Evolutionary conservation across 306 rosid genomes (phyloP), one percentile per base, ranked within the genome.

Genomic region (Lithocarpus polystachyus): DNA sequence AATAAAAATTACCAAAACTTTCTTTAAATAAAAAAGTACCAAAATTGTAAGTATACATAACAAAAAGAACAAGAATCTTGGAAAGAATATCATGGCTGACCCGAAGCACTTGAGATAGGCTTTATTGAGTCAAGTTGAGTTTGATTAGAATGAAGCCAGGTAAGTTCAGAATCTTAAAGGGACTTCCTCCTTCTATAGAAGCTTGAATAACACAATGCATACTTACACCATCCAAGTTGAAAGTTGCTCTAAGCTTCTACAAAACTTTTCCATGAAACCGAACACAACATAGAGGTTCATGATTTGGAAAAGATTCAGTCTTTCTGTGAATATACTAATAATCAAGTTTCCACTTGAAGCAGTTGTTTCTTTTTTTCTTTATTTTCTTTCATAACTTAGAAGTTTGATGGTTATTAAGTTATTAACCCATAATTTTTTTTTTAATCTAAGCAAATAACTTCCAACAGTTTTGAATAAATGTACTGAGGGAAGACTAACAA

Each of bases 91-190:
- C 53, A 73, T 74, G 68, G 60, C 52, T 53, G 45, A 6, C 71
- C 68, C 14, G 5, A 20, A 56, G 56, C 43, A 78, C 54, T 1
- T 26, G 64, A 24, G 45, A 60, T 75, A 69, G 77, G 43, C 48
- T 62, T 26, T 29, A 55, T 65, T 53, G 23, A 68, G 40, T 69
- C 76, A 56, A 73, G 59, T 72, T 75, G 59, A 62, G 52, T 79
- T 62, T 17, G 22, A 79, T 62, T 37, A 37, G 7, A 56, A 72
- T 77, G 12, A 60, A 11, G 33, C 67, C 24, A 60, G 18, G 67
- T 22, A 24, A 23, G 6, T 60, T 60, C 67, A 60, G 28, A 23
- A 60, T 74, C 56, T 33, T 70, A 53, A 20, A 53, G 43, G 69
- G 23, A 48, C 57, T 57, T 55, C 76, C 60, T 68, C 31, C 24